Base-by-base conservation (phyloP, 345 rosid genomes). In the Eucalyptus tenuipes region DNA sequence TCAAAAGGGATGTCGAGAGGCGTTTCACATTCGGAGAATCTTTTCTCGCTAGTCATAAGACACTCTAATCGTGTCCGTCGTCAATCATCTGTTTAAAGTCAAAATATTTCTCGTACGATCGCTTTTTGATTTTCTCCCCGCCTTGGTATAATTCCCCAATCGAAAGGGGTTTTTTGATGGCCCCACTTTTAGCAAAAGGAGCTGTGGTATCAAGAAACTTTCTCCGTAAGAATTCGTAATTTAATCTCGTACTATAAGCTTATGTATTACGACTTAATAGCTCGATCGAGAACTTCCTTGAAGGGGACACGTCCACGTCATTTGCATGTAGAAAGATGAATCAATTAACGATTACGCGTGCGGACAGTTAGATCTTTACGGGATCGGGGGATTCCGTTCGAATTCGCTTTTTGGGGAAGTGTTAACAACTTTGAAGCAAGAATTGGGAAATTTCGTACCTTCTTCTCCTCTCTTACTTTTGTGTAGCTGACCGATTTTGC, bases 171-270 rank as follows among this genome's bases (percentile, higher is more conserved):
- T 14, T n/a, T n/a, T 52, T 25, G 3, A 52, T 52, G 57, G 57
- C 57, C 57, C 57, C 57, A 52, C 57, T 52, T 52, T 52, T 52
- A 52, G 25, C 37, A 16, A 20, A 33, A 17, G 7, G 20, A 68
- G 20, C 3, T 0, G 44, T 1, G 44, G 24, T 33, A 2, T 10
- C 11, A 17, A 17, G 13, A 31, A 59, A 27, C 14, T 10, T 59
- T 12, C 15, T 61, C 9, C 6, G 0, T 33, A 17, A 37, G 24
- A 71, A 17, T 10, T 8, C 44, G 20, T 17, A 17, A 10, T 17
- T 18, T 9, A 18, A 11, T 71, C 15, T 3, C 27, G 4, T 71
- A 5, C 3, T 0, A 0, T 24, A 10, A 71, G 7, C 25, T 37
- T 9, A 5, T 10, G 6, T 0, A 18, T 33, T 3, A 33, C 24